Evolutionary conservation across 164 flowering plant species (phyloP).

Genomic region (Nymphaea thermarum): DNA sequence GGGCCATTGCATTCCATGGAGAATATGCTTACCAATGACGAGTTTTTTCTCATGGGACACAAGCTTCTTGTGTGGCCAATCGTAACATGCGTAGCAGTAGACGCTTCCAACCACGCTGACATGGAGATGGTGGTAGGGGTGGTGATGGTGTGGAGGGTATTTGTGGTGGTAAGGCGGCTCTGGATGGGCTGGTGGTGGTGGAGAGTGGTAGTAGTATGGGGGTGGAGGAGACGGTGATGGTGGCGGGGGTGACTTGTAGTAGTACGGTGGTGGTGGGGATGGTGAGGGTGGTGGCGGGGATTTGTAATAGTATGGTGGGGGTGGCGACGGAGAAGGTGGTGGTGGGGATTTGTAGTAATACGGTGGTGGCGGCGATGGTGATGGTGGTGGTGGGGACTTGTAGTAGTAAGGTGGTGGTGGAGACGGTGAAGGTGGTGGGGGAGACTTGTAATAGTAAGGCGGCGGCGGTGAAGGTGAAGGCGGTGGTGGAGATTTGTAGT

Average conservation of each 20-base stretch:
- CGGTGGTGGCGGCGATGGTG: constrained; percentile 20
- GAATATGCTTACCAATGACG: constrained; percentile 38
- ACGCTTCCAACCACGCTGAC: constrained; percentile 66
- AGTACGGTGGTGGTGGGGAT: constrained; percentile 15
- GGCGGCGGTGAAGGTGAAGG: constrained; percentile 15
- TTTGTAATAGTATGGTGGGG: constrained; percentile 25
- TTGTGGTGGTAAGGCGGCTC: constrained; percentile 5
- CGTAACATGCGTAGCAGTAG: constrained; percentile 68
- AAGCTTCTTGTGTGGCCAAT: constrained; percentile 32
- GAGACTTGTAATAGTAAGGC: constrained; percentile 9
- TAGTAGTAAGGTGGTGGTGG: constrained; percentile 9
- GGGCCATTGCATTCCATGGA: neutral
- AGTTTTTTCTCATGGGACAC: constrained; percentile 70
- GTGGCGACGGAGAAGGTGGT: constrained; percentile 18
- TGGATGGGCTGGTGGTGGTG: constrained; percentile 23
- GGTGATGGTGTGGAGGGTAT: constrained; percentile 5
- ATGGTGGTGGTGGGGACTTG: constrained; percentile 28
- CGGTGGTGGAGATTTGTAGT: constrained; percentile 22
- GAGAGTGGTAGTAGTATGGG: constrained; percentile 17
- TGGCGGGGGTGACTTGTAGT: constrained; percentile 24
- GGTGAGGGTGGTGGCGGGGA: constrained; percentile 35
- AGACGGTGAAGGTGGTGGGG: constrained; percentile 25
- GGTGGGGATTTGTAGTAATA: constrained; percentile 30
- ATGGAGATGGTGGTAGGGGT: constrained; percentile 13
- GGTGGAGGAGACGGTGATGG: constrained; percentile 17